phyloP scores from a whole-genome alignment of 768 basidiomycete genomes.

The Aureoboletus auriporus region DNA sequence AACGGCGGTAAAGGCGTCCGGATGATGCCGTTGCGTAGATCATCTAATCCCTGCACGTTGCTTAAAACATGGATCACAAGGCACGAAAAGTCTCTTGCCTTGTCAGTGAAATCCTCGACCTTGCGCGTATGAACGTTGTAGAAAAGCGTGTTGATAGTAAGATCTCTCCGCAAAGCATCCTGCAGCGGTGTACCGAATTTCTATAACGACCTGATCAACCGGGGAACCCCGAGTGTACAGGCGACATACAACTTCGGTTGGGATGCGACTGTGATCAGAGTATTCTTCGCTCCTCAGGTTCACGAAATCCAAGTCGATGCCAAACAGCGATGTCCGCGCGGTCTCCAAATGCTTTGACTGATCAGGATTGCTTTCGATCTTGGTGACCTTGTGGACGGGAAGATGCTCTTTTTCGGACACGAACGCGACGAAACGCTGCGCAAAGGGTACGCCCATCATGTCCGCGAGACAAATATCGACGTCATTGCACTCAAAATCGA shows the following conservation, averaged over 20 bases:
- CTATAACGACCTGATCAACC: conserved; percentile 37
- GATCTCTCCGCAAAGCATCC: conserved; percentile 87
- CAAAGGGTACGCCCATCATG: conserved; percentile 90
- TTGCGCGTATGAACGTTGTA: conserved; percentile 86
- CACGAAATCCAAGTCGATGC: conserved; percentile 86
- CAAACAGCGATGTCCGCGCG: conserved; percentile 77
- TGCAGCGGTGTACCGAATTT: conserved; percentile 87
- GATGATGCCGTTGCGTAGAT: conserved; percentile 72
- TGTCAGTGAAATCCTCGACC: conserved; percentile 85
- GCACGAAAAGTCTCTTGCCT: conserved; percentile 40
- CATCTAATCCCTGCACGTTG: conserved; percentile 68
- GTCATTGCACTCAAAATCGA: conserved; percentile 80
- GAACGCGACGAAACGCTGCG: conserved; percentile 69
- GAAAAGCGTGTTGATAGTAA: conserved; percentile 94
- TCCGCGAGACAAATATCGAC: conserved; percentile 88
- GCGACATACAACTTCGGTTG: conserved; percentile 71
- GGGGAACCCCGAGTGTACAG: background rate
- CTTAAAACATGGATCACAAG: conserved; percentile 6
- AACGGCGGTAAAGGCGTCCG: conserved; percentile 84
- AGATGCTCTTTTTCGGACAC: conserved; percentile 26
- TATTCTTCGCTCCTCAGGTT: conserved; percentile 93
- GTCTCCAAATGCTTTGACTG: conserved; percentile 99
- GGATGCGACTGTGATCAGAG: conserved; percentile 82
- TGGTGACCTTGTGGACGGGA: conserved; percentile 55
- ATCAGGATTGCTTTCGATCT: conserved; percentile 90